Percentiles rank a stretch among this genome's conserved stretches.
phyloP scores from a whole-genome alignment of 768 basidiomycete species.

The Russula vinacea region DNA sequence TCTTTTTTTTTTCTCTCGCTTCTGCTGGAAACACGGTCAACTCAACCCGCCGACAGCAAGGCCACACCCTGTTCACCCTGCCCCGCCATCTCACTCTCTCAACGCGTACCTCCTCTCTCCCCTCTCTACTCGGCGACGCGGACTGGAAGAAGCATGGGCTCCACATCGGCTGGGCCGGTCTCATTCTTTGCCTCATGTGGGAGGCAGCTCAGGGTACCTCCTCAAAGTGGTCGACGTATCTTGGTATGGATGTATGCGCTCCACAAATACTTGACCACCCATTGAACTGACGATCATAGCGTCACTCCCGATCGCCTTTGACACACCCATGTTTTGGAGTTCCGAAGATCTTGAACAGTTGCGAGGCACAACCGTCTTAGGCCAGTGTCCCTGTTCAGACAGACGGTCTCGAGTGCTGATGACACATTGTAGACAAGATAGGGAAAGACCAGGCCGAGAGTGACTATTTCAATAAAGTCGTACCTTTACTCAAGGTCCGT shows the following conservation, averaged over 20 bases:
- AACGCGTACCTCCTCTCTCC: conserved; percentile 68
- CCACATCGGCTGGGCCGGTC: conserved; percentile 74
- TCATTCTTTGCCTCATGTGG: conserved; percentile 97
- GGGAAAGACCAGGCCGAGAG: conserved; percentile 79
- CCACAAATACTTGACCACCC: background rate
- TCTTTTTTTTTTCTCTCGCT: conserved; percentile 8
- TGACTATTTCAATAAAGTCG: conserved; percentile 61
- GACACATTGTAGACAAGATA: conserved; percentile 61
- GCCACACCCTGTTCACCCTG: conserved; percentile 73
- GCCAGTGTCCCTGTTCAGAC: conserved; percentile 44
- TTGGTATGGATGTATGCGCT: conserved; percentile 46
- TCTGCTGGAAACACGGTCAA: conserved; percentile 15
- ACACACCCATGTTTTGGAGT: conserved; percentile 95
- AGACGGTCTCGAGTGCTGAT: background rate
- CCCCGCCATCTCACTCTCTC: conserved; percentile 78
- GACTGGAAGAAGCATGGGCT: conserved; percentile 63
- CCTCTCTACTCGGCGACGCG: conserved; percentile 51
- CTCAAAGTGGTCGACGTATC: conserved; percentile 71
- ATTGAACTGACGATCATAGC: conserved; percentile 38
- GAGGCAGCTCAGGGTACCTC: conserved; percentile 62
- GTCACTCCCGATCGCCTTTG: conserved; percentile 67
- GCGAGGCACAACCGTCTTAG: conserved; percentile 80
- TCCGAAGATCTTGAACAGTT: conserved; percentile 70
- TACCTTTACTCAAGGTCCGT: conserved; percentile 69
- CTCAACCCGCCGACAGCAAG: conserved; percentile 48